phyloP scores from a whole-genome alignment of 208 protist species.

The Leishmania guyanensis region DNA sequence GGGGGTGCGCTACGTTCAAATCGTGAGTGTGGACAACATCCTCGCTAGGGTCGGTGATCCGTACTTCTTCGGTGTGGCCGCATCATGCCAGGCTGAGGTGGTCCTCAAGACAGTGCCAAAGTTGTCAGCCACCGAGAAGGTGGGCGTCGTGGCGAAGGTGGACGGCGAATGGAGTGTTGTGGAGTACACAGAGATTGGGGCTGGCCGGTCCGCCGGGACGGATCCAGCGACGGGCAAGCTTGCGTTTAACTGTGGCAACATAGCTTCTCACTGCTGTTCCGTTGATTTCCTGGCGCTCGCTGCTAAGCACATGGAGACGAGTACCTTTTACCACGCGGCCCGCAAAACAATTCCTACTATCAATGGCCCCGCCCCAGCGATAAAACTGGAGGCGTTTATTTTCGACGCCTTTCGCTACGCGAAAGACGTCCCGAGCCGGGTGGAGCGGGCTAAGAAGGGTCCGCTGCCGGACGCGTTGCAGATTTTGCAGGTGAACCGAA shows the following conservation, averaged over 20 bases:
- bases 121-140: slow-evolving; percentile 74
- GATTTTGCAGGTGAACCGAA: slow-evolving; percentile 88
- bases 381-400: slow-evolving; percentile 98
- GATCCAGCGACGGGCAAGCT: slow-evolving; percentile 81
- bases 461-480: slow-evolving; percentile 45
- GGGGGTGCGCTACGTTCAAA: slow-evolving; percentile 94
- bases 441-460: not conserved
- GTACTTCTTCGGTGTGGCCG: slow-evolving; percentile 94
- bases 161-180: slow-evolving; percentile 91
- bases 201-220: slow-evolving; percentile 49
- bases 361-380: slow-evolving; percentile 54
- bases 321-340: slow-evolving; percentile 93
- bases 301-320: slow-evolving; percentile 47
- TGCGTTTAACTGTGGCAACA: slow-evolving; percentile 96
- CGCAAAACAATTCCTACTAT: slow-evolving; percentile 94
- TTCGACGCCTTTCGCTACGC: slow-evolving; percentile 96
- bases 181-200: slow-evolving; percentile 98
- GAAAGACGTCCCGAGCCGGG: slow-evolving; percentile 36
- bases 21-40: slow-evolving; percentile 98
- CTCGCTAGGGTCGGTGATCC: slow-evolving; percentile 94
- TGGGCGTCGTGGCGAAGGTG: slow-evolving; percentile 95
- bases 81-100: slow-evolving; percentile 60
- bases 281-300: slow-evolving; percentile 72
- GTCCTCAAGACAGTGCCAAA: slow-evolving; percentile 95
- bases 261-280: slow-evolving; percentile 95